Evolutionary conservation across 1,284 basidiomycete genomes (phyloP), one percentile per base, ranked within the genome.

Genomic region (Microbotryum scabiosae): DNA sequence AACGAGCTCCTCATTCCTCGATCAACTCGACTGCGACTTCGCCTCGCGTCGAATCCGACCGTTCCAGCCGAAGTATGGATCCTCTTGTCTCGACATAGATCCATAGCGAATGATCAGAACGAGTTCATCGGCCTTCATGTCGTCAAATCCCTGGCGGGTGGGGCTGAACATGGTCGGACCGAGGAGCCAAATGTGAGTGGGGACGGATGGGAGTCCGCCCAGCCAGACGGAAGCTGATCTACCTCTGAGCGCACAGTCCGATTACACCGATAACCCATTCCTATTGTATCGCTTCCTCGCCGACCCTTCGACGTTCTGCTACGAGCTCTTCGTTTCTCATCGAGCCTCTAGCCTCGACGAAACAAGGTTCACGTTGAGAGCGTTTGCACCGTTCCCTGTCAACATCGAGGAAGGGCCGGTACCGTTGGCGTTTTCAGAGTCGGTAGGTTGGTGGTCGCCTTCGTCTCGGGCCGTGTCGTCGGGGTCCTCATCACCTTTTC

Each of bases 1-100:
- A 20, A 18, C 7, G 8, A 54, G 52, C 32, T 26, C 25, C 41
- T 6, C 21, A 25, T 25, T 54, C 56, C 23, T 43, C 49, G 36
- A 18, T 30, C 20, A 2, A 56, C 51, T 10, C 47, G 36, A n/a
- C 49, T 64, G 1, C 54, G 49, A 3, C n/a, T 63, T 46, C 61
- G 20, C 45, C 59, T 36, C 43, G 60, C 28, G 51, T 57, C 9
- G 46, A 54, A 14, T 7, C 12, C 50, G 12, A 18, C 28, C 2
- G 5, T 44, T 1, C 25, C 56, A 3, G 56, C 57, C 0, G 78
- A 84, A 43, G 72, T 96, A 2, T 93, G 88, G 87, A 70, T 93
- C 2, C 80, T 92, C 1, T 79, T 96, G 2, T 86, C 85, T 0
- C 83, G 90, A 36, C 92, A 97, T 73, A 74, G 86, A 5, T 72